A percentile compares a stretch with the other conserved stretches of the same genome.
Conservation (phyloP, 2,329 filamentous ascomycete species). For the Elsinoe necatrix region DNA sequence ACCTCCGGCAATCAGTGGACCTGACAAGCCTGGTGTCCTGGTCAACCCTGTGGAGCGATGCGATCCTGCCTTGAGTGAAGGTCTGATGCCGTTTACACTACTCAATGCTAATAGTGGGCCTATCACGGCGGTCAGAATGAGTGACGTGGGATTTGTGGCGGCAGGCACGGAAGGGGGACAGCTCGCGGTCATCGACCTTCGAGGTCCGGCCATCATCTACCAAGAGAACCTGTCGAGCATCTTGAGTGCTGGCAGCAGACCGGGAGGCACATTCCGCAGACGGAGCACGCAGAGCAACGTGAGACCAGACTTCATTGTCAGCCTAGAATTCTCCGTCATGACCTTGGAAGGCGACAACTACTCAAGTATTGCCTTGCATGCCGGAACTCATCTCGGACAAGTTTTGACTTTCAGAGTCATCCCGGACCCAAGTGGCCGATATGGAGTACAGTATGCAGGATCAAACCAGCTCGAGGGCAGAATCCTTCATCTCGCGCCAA, state of each 20-base stretch:
- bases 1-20: conserved; percentile 42
- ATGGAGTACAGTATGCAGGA: conserved; percentile 64
- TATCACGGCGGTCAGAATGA: conserved; percentile 70
- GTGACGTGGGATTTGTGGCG: conserved; percentile 88
- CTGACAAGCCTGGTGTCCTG: conserved; percentile 44
- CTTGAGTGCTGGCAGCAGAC: conserved; percentile 56
- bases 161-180: conserved; percentile 77
- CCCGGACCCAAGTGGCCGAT: conserved; percentile 60
- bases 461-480: conserved; percentile 55
- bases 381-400: conserved; percentile 77
- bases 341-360: conserved; percentile 89
- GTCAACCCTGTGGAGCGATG: conserved; percentile 65
- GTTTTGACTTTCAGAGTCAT: conserved; percentile 85
- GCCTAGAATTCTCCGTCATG: conserved; percentile 74
- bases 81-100: conserved; percentile 68
- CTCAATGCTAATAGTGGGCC: conserved; percentile 77
- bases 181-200: conserved; percentile 74
- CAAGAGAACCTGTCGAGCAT: conserved; percentile 65
- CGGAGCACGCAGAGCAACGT: conserved; percentile 42
- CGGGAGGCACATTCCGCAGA: conserved; percentile 61
- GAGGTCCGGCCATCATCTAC: conserved; percentile 78
- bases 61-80: conserved; percentile 67
- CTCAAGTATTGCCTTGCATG: conserved; percentile 86
- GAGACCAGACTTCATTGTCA: conserved; percentile 64
- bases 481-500: conserved; percentile 69